These are phyloP conservation scores for Carallia brachiata DNA, from an alignment of 345 rosid genomes.

Conservation along the genomic window DNA sequence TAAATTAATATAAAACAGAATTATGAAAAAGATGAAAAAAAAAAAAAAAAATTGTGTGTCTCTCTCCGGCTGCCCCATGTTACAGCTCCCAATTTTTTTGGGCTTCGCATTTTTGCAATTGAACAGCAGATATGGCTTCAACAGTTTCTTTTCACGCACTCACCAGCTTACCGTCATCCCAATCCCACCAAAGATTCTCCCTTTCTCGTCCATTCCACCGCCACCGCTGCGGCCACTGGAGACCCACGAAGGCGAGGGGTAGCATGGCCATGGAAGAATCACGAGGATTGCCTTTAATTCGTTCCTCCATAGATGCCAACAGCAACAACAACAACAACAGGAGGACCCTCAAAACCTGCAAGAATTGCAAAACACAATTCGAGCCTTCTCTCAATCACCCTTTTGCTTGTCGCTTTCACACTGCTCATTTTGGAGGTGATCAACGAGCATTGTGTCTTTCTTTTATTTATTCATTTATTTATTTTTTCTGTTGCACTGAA, in stretches of 20 bases:
- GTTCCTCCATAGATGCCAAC: conserved; percentile 14
- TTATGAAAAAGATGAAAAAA: no score
- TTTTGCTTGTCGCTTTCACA: conserved; percentile 77
- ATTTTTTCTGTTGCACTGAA: neutral
- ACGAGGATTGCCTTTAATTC: conserved; percentile 5
- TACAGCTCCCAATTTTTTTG: no score
- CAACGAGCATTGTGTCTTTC: neutral
- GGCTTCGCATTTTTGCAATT: no score
- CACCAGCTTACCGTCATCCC: neutral
- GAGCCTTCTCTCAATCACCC: conserved; percentile 74
- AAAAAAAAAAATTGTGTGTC: no score
- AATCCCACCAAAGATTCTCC: neutral
- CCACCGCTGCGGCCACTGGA: neutral
- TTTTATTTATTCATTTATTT: neutral
- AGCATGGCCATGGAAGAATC: neutral
- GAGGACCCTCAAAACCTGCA: conserved; percentile 59
- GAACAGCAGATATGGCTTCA: conserved; percentile 13
- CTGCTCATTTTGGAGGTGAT: conserved; percentile 94
- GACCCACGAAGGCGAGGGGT: neutral
- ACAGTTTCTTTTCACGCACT: neutral
- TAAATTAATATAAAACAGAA: no score
- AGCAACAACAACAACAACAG: neutral
- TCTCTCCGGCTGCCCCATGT: no score
- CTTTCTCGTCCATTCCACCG: neutral
- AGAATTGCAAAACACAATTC: conserved; percentile 89